A percentile compares a stretch with the other conserved stretches of the same genome.
Conservation (phyloP, 805 yeast genomes). For the Starmerella powellii region DNA sequence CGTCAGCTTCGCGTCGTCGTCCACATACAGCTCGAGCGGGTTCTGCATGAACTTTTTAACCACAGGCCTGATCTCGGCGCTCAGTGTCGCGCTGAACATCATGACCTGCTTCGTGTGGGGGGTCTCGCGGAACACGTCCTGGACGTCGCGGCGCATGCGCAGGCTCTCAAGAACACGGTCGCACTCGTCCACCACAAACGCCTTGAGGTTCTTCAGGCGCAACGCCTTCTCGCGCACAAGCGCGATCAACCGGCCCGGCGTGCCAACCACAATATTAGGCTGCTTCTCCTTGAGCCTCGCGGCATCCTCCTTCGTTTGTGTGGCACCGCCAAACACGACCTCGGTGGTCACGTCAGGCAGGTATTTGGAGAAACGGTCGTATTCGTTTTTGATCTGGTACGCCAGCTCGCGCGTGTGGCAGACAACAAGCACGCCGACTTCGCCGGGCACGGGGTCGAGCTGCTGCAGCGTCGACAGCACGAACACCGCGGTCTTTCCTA, state of each 20-base stretch:
- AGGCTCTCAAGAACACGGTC: conserved; percentile 86
- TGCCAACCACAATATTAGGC: conserved; percentile 94
- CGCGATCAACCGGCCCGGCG: conserved; percentile 96
- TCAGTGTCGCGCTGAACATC: conserved; percentile 97
- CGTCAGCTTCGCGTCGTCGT: conserved; percentile 93
- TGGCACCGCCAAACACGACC: conserved; percentile 93
- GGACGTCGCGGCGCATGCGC: conserved; percentile 97
- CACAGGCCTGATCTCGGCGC: conserved; percentile 87
- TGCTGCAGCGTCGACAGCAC: conserved; percentile 93
- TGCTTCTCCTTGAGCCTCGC: conserved; percentile 83
- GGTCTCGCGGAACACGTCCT: conserved; percentile 92
- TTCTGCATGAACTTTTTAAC: conserved; percentile 97
- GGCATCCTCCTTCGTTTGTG: conserved; percentile 61
- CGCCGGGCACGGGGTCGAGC: conserved; percentile 95
- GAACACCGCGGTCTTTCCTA: conserved; percentile 97
- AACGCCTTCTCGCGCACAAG: conserved; percentile 82
- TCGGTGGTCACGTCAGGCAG: conserved; percentile 96
- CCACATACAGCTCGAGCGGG: conserved; percentile 93
- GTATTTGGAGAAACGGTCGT: conserved; percentile 92
- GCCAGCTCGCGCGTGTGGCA: conserved; percentile 99
- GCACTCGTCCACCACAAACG: conserved; percentile 95
- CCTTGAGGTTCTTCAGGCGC: conserved; percentile 78
- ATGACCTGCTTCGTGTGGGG: conserved; percentile 98
- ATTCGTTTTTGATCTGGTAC: conserved; percentile 94
- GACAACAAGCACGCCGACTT: conserved; percentile 82